Conservation (phyloP, 441 rosid genomes). For the Erodium chrysanthum region DNA sequence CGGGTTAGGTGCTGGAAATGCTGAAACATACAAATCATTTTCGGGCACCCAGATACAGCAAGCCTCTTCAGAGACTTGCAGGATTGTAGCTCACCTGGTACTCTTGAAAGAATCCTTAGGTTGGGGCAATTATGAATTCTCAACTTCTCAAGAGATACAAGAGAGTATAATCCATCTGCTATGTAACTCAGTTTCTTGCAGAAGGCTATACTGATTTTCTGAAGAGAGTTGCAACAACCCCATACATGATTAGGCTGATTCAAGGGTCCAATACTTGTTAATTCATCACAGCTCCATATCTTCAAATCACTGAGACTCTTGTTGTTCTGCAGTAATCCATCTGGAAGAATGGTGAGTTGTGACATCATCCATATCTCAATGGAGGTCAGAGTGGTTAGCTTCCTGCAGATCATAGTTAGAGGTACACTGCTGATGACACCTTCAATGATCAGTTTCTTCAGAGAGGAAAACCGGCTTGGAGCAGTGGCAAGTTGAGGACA, state of each 20-base stretch:
- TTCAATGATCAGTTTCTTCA: slow-evolving; percentile 2
- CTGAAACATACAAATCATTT: slow-evolving; percentile 4
- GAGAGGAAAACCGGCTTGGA: slow-evolving; percentile 3
- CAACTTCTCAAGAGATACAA: slow-evolving; percentile 12
- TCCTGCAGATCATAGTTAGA: neutral
- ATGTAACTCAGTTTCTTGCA: neutral
- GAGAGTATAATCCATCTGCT: neutral
- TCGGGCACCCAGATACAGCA: neutral
- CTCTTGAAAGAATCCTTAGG: slow-evolving; percentile 8
- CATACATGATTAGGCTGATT: neutral
- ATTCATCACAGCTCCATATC: neutral
- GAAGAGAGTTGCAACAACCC: slow-evolving; percentile 6
- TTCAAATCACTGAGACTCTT: neutral
- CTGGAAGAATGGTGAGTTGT: neutral
- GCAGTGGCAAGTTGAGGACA: slow-evolving; percentile 11
- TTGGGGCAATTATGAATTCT: neutral
- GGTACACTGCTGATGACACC: neutral
- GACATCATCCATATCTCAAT: slow-evolving; percentile 1
- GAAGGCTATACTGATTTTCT: neutral
- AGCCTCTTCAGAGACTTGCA: slow-evolving; percentile 15
- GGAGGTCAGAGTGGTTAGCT: slow-evolving; percentile 3
- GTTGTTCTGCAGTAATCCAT: slow-evolving; percentile 6
- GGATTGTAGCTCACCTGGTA: slow-evolving; percentile 11
- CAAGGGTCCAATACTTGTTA: slow-evolving; percentile 1
- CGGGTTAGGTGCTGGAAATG: slow-evolving; percentile 10